These are phyloP conservation scores for Boletus subcaerulescens DNA, from an alignment of 768 basidiomycete genomes.

Conservation along the genomic window DNA sequence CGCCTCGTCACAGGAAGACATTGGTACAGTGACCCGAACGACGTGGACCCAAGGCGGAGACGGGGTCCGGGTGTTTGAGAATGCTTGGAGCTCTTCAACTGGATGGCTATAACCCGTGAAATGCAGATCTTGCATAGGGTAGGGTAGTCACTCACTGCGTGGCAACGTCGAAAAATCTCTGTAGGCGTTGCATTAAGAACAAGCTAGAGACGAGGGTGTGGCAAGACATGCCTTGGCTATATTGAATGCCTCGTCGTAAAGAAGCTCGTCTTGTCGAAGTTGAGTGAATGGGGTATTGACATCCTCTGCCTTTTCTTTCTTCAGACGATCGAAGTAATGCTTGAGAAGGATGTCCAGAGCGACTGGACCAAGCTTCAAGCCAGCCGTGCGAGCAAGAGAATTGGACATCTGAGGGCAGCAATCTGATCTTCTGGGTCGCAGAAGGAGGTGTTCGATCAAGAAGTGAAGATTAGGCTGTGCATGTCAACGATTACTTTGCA, in stretches of 20 bases:
- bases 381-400: slow-evolving; percentile 58
- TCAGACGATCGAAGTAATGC: slow-evolving; percentile 75
- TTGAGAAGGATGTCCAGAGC: slow-evolving; percentile 77
- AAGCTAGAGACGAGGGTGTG: not conserved
- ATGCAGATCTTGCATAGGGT: not conserved
- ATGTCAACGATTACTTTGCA: no score
- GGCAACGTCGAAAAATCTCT: slow-evolving; percentile 76
- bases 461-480: no score
- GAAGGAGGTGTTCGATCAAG: no score
- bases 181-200: not conserved
- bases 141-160: slow-evolving; percentile 48
- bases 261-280: slow-evolving; percentile 67
- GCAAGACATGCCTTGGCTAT: slow-evolving; percentile 59
- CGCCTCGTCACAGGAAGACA: slow-evolving; percentile 72
- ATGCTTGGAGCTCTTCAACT: slow-evolving; percentile 77
- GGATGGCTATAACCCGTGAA: slow-evolving; percentile 54
- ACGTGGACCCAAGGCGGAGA: slow-evolving; percentile 83
- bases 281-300: slow-evolving; percentile 40
- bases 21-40: slow-evolving; percentile 67
- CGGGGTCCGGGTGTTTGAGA: slow-evolving; percentile 78
- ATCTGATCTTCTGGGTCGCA: not conserved
- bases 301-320: slow-evolving; percentile 38
- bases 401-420: slow-evolving; percentile 36
- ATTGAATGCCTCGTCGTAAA: slow-evolving; percentile 79
- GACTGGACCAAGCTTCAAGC: slow-evolving; percentile 66